phyloP scores from a whole-genome alignment of 106 monocot genomes.

The Phalaenopsis aphrodite region DNA sequence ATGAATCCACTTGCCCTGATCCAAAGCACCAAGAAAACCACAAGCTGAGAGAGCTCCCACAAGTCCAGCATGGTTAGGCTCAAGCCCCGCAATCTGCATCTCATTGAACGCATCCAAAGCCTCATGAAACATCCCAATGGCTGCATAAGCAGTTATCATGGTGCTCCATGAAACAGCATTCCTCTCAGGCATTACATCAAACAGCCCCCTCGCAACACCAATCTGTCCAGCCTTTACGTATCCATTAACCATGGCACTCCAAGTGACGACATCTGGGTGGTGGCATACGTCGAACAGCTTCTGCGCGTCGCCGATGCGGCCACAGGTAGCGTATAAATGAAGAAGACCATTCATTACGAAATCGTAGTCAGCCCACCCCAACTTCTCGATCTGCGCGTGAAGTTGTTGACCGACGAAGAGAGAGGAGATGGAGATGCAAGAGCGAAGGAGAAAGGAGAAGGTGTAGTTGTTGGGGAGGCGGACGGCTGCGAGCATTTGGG shows the following conservation, averaged over 20 bases:
- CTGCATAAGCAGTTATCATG: constrained; percentile 40
- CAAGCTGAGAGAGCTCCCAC: constrained; percentile 42
- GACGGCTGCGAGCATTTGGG: constrained; percentile 13
- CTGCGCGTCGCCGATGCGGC: constrained; percentile 16
- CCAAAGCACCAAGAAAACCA: constrained; percentile 44
- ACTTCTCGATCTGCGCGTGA: constrained; percentile 18
- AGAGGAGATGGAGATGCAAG: constrained; percentile 21
- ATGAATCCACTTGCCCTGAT: constrained; percentile 58
- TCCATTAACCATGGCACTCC: constrained; percentile 50
- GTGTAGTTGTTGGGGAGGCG: constrained; percentile 46
- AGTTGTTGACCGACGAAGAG: constrained; percentile 12
- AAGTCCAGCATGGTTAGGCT: constrained; percentile 46
- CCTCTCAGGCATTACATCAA: constrained; percentile 38
- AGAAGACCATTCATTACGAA: constrained; percentile 45
- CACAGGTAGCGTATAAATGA: constrained; percentile 29
- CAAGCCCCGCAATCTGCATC: constrained; percentile 32
- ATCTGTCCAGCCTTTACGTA: constrained; percentile 26
- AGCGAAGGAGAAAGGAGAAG: constrained; percentile 48
- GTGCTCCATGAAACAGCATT: constrained; percentile 53
- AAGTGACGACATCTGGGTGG: constrained; percentile 31
- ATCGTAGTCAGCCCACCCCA: constrained; percentile 41
- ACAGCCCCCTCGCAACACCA: constrained; percentile 24
- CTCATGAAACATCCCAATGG: constrained; percentile 29
- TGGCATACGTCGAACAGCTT: constrained; percentile 30
- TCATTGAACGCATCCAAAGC: constrained; percentile 39